Base-by-base conservation (phyloP, 108 stramenopile species). In the Cyclotella baltica region DNA sequence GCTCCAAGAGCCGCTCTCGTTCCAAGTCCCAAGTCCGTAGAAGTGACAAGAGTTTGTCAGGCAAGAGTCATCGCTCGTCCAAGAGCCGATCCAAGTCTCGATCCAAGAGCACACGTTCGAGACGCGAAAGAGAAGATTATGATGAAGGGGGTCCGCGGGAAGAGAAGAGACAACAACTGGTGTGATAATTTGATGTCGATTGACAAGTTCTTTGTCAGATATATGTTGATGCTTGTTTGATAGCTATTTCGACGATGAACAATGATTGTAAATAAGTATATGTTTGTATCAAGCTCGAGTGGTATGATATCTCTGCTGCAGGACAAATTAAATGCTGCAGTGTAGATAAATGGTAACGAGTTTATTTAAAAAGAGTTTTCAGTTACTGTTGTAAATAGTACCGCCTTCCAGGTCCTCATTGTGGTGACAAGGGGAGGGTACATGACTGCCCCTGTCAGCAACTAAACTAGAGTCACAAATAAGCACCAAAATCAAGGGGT, bases 31-130 rank as follows among this genome's bases (percentile, higher is more conserved):
- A 8, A 64, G 63, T 40, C 23, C 63, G 38, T 15, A 58, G 68
- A 61, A 37, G 34, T 30, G 78, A 58, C 36, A 37, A 43, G 35
- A 51, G 31, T 48, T 9, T 28, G 31, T 53, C 29, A n/a, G 31
- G 67, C 19, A 69, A 53, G 48, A 63, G 51, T 16, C 47, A 37
- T n/a, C 28, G 53, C 18, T 48, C 34, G 11, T 38, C 19, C 50
- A 78, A 70, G 38, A 78, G 77, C 34, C 55, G 53, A 27, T 76
- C 76, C 51, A 63, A 51, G 59, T 76, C 70, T n/a, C 70, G 20
- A 27, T 64, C 63, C 19, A 64, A 4, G 43, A 64, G 63, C 11
- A 64, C 40, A 46, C 23, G 20, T 3, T 64, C 63, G 13, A 43
- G 63, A 46, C 63, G 31, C 8, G 23, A 29, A 0, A 64, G 43